These are phyloP conservation scores for Candida qinlingensis DNA, from an alignment of 805 yeast species.

Conservation along the genomic window DNA sequence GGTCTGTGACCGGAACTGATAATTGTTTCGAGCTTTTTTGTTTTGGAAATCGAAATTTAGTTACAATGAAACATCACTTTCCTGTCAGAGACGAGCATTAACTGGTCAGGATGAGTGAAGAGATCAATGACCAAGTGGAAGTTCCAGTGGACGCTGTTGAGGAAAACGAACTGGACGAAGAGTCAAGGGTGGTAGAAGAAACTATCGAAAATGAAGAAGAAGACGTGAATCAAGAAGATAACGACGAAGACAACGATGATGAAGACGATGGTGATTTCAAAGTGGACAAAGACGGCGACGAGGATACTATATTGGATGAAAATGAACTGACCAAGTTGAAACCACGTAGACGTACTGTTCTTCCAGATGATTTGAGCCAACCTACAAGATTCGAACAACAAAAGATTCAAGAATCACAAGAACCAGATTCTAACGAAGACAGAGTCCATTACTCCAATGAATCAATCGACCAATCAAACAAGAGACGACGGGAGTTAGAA, in stretches of 20 bases:
- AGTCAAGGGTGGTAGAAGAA: not conserved
- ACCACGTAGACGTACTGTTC: constrained; percentile 18
- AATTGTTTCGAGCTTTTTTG: not conserved
- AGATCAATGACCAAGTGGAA: constrained; percentile 1
- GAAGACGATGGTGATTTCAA: constrained; percentile 16
- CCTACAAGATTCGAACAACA: constrained; percentile 4
- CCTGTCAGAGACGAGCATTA: not conserved
- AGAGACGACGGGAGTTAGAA: constrained; percentile 74
- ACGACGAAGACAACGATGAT: constrained; percentile 17
- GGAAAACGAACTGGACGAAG: not conserved
- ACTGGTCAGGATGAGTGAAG: not conserved
- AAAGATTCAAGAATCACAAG: not conserved
- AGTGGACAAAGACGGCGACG: constrained; percentile 5
- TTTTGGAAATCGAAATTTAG: not conserved
- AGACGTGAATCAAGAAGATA: constrained; percentile 4
- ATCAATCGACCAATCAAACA: constrained; percentile 24
- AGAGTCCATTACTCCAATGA: constrained; percentile 20
- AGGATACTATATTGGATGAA: constrained; percentile 22
- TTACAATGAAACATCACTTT: too few relatives aligned
- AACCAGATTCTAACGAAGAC: constrained; percentile 17
- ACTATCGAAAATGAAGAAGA: not conserved
- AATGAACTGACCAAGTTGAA: constrained; percentile 20
- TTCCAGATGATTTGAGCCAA: constrained; percentile 5
- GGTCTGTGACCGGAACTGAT: not conserved
- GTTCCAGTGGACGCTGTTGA: not conserved